Percentiles rank a stretch among this genome's conserved stretches.
Conservation (phyloP, 306 rosid species). For the Prunus davidiana region DNA sequence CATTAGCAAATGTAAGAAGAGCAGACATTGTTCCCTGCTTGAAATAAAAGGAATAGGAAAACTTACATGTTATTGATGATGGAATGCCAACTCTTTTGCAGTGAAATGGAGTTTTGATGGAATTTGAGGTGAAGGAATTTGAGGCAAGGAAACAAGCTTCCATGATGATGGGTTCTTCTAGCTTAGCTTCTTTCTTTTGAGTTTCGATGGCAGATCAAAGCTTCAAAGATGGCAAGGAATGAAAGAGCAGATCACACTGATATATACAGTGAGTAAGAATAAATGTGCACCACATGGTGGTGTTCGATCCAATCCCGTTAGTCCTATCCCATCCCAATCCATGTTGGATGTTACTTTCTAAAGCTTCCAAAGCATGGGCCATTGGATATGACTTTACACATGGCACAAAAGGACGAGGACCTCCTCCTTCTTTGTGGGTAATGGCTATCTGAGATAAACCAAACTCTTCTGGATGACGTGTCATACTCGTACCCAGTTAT, state of each 20-base stretch:
- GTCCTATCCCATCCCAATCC: conserved; percentile 23
- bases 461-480: conserved; percentile 34
- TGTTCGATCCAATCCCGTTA: conserved; percentile 30
- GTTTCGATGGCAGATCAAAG: conserved; percentile 15
- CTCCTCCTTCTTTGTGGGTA: conserved; percentile 17
- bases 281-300: conserved; percentile 39
- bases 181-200: background rate
- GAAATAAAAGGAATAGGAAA: background rate
- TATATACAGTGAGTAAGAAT: conserved; percentile 24
- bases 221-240: conserved; percentile 1
- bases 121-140: conserved; percentile 37
- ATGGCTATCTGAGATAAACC: conserved; percentile 22
- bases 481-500: conserved; percentile 28
- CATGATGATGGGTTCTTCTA: conserved; percentile 27
- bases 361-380: conserved; percentile 34
- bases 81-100: conserved; percentile 35
- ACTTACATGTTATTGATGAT: conserved; percentile 51
- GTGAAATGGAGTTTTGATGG: conserved; percentile 15
- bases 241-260: conserved; percentile 5
- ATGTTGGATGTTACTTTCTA: conserved; percentile 21
- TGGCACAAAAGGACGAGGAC: conserved; percentile 22
- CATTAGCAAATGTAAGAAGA: conserved; percentile 6
- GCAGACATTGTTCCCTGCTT: background rate
- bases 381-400: conserved; percentile 48
- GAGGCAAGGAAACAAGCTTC: conserved; percentile 72